Evolutionary conservation across 805 yeast species (phyloP), one percentile per base, ranked within the genome.

Genomic region (Jamesozyma lodderae): DNA sequence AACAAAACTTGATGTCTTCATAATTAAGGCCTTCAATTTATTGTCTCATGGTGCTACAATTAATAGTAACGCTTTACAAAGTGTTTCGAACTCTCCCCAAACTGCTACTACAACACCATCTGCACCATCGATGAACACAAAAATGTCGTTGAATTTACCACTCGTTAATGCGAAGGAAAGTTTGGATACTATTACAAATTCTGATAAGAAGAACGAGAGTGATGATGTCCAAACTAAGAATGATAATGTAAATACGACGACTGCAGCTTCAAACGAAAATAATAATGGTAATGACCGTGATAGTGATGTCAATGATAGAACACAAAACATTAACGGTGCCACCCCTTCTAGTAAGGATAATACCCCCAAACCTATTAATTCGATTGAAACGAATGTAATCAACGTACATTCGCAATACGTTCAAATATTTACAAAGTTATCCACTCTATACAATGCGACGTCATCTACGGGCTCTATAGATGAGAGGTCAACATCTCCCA

Each of bases 401-500:
- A 26, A 14, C 7, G 16, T 15, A 11, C 43, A 37, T 25, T 26
- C 42, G 5, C 51, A 53, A 30, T 46, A 43, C 27, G 31, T 48
- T 16, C 46, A 43, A 37, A 33, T 51, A 19, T 57, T 59, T 33
- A 47, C 42, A 13, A 52, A 49, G 26, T 37, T 56, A 9, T 53
- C 63, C 4, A 51, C 50, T 29, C 36, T 59, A 7, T 59, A 57
- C 41, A 55, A 45, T 35, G 51, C 57, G 3, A 40, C 53, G 3
- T 40, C 55, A 15, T 44, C 57, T 2, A 41, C 52, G 7, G 55
- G 53, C 1, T 41, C 52, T 11, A 45, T 54, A 21, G 53, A 52
- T 43, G 61, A 57, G 31, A 48, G 45, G 29, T 48, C 60, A 3
- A 52, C 59, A 6, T 52, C 60, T 13, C 59, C 61, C 10, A 59